phyloP scores from a whole-genome alignment of 2,329 filamentous ascomycete species.

The Phaeoacremonium minimum region DNA sequence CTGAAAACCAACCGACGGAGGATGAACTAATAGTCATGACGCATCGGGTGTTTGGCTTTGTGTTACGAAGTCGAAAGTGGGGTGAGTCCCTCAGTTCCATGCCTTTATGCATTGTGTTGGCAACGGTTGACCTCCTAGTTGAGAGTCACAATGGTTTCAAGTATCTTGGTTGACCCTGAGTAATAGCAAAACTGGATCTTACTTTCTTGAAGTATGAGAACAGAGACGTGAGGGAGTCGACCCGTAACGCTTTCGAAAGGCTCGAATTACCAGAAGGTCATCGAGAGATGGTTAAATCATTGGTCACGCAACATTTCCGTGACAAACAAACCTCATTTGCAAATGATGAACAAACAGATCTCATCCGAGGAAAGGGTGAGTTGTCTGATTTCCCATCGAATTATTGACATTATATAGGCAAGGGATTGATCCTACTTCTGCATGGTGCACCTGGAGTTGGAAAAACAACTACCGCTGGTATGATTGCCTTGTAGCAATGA shows the following conservation, averaged over 20 bases:
- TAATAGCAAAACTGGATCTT: too few species aligned
- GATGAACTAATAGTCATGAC: conserved; percentile 24
- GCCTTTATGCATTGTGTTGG: too few species aligned
- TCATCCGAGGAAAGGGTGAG: conserved; percentile 26
- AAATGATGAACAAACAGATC: conserved; percentile 16
- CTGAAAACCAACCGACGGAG: too few species aligned
- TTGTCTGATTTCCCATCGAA: background rate
- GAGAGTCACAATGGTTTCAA: too few species aligned
- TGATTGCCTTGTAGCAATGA: background rate
- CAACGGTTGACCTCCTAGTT: too few species aligned
- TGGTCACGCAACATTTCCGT: conserved; percentile 25
- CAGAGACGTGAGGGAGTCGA: too few species aligned
- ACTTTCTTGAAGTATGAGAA: too few species aligned
- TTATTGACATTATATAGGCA: conserved; percentile 16
- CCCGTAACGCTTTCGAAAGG: conserved; percentile 15
- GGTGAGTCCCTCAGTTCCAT: conserved; percentile 14
- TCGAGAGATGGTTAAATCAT: conserved; percentile 19
- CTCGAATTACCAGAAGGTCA: conserved; percentile 19
- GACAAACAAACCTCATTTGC: conserved; percentile 12
- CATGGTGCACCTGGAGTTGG: conserved; percentile 26
- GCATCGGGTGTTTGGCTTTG: conserved; percentile 25
- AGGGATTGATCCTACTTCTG: conserved; percentile 24
- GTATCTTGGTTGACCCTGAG: too few species aligned
- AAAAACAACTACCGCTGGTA: conserved; percentile 25
- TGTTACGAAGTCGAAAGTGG: conserved; percentile 26